Percentiles rank a stretch among this genome's conserved stretches.
Evolutionary conservation across 2,329 filamentous ascomycete genomes (phyloP).

Genomic region (Rasamsonia emersonii): DNA sequence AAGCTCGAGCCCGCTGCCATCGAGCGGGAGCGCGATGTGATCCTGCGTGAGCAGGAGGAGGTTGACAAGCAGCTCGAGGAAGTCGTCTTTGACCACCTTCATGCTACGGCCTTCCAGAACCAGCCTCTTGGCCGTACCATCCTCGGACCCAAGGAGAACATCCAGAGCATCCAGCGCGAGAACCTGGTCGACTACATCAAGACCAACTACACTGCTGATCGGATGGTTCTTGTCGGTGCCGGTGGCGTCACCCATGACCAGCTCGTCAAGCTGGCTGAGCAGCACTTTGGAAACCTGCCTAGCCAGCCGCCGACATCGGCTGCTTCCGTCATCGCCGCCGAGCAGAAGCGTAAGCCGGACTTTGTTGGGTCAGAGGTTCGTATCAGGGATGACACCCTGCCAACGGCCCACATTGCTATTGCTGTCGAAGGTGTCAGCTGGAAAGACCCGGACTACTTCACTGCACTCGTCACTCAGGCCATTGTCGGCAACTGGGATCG

Average conservation of each 20-base stretch:
- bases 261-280: constrained; percentile 91
- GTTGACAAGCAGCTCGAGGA: constrained; percentile 99
- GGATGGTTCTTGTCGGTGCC: constrained; percentile 96
- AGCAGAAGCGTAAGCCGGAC: constrained; percentile 77
- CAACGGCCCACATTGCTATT: constrained; percentile 94
- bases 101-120: constrained; percentile 94
- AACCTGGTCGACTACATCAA: constrained; percentile 96
- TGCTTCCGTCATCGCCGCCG: constrained; percentile 61
- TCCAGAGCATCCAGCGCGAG: constrained; percentile 84
- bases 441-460: constrained; percentile 99
- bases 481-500: constrained; percentile 99
- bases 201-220: constrained; percentile 98
- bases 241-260: constrained; percentile 90
- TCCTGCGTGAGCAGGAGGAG: constrained; percentile 96
- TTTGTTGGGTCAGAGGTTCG: constrained; percentile 96
- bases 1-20: constrained; percentile 90
- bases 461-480: constrained; percentile 90
- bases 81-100: constrained; percentile 97
- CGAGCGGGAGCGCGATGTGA: constrained; percentile 97
- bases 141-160: constrained; percentile 95
- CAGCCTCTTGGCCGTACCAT: constrained; percentile 97
- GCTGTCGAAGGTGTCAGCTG: constrained; percentile 99
- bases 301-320: constrained; percentile 64
- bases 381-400: constrained; percentile 91
- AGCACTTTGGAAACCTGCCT: constrained; percentile 81